These are phyloP conservation scores for Fragilaria crotonensis DNA, from an alignment of 108 stramenopile species.

Conservation along the genomic window DNA sequence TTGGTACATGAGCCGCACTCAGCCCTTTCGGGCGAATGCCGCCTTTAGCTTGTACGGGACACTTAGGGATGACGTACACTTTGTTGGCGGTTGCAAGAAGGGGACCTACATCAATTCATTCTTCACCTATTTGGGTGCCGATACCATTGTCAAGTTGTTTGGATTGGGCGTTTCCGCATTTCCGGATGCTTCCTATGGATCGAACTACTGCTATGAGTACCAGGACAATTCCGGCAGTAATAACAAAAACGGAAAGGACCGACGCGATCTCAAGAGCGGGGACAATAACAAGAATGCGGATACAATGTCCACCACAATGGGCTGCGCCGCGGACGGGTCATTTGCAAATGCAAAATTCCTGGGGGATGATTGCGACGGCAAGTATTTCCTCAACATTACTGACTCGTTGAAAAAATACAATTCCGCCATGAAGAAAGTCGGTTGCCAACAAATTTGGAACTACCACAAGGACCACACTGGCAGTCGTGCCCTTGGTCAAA, in stretches of 20 bases:
- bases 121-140: slow-evolving; percentile 41
- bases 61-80: slow-evolving; percentile 18
- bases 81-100: slow-evolving; percentile 15
- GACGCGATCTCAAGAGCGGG: slow-evolving; percentile 12
- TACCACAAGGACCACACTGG: slow-evolving; percentile 4
- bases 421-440: slow-evolving; percentile 4
- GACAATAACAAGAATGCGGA: slow-evolving; percentile 11
- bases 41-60: slow-evolving; percentile 49
- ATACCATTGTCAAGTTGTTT: slow-evolving; percentile 19
- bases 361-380: too few relatives aligned
- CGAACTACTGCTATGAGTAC: neutral
- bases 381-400: too few relatives aligned
- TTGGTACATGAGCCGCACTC: slow-evolving; percentile 54
- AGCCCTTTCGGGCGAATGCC: slow-evolving; percentile 41
- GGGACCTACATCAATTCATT: slow-evolving; percentile 50
- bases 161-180: slow-evolving; percentile 5
- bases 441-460: slow-evolving; percentile 8
- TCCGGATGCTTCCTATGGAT: slow-evolving; percentile 5
- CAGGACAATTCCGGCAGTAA: neutral
- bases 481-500: slow-evolving; percentile 2
- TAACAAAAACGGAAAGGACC: slow-evolving; percentile 4
- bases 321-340: slow-evolving; percentile 22
- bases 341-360: too few relatives aligned
- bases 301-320: slow-evolving; percentile 18
- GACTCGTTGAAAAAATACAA: slow-evolving; percentile 25